Base-by-base conservation (phyloP, 2,329 filamentous ascomycete genomes). In the Tolypocladium capitatum region DNA sequence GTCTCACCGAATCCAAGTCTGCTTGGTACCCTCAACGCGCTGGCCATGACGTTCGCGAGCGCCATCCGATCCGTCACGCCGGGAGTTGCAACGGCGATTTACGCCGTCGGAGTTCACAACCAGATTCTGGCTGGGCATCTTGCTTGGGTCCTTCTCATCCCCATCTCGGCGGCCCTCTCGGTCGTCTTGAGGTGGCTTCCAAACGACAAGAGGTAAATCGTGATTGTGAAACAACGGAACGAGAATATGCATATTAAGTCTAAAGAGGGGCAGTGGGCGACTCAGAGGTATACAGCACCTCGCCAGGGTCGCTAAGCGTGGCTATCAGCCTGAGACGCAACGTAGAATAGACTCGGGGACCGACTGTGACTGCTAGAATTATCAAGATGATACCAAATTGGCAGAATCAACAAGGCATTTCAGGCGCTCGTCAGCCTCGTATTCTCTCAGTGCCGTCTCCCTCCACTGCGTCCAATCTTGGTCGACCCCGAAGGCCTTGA, bases 21-120 rank as follows among this genome's bases (percentile, higher is more conserved):
- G 0, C 68, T 91, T 10, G 85, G 82, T 0, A 87, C 79, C 0
- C 66, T 92, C 28, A 91, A 91, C 55, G 81, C 82, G 14, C 47
- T 68, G 3, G 63, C 65, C 0, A 31, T 91, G 49, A 83, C 83
- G 0, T 57, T 79, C 1, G 64, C 70, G 0, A 81, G 79, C 52
- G 81, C 68, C 0, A 67, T 86, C 30, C 71, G 86, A 14, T 74
- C 85, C 0, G 69, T 90, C 36, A 73, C 75, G 0, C 86, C 86
- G 0, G 83, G 78, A 0, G 56, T 80, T 0, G 81, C 84, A 40
- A 76, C 83, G 0, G 83, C 73, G 45, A 56, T 91, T 4, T 91
- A 80, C 53, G 85, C 86, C 0, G 56, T 79, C 1, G 83, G 85
- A 1, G 79, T 81, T 3, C 71, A 75, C 36, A 71, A 74, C 14